phyloP scores from a whole-genome alignment of 2,329 filamentous ascomycete species.

The Drechslerella coelobrocha region DNA sequence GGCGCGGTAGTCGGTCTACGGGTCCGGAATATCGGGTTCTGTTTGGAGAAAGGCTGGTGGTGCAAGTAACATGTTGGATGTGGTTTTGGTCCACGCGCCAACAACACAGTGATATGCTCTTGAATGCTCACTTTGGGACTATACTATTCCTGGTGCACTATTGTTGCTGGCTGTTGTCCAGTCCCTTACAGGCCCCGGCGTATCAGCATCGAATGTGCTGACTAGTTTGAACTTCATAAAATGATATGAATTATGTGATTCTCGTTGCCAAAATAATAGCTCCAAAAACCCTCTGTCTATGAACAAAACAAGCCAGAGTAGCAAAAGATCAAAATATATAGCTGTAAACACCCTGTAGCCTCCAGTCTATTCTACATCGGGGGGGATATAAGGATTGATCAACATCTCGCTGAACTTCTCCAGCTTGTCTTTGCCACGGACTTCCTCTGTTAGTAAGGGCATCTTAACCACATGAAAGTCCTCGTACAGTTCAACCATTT shows the following conservation, averaged over 20 bases:
- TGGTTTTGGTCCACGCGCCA: constrained; percentile 48
- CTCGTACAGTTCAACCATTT: constrained; percentile 97
- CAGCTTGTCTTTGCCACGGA: constrained; percentile 90
- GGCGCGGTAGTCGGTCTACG: neutral
- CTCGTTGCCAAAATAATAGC: too few relatives aligned
- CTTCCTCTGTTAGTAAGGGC: constrained; percentile 93
- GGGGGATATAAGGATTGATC: constrained; percentile 75
- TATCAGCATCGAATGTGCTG: too few relatives aligned
- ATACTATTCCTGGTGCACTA: too few relatives aligned
- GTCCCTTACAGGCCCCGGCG: too few relatives aligned
- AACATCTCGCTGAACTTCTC: constrained; percentile 90
- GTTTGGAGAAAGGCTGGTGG: constrained; percentile 13
- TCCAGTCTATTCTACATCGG: constrained; percentile 57
- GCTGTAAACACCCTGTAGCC: constrained; percentile 57
- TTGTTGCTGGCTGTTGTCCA: too few relatives aligned
- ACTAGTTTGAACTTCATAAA: too few relatives aligned
- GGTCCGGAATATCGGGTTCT: constrained; percentile 7
- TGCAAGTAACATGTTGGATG: constrained; percentile 41
- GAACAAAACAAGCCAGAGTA: neutral
- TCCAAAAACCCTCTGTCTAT: neutral
- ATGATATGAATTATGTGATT: too few relatives aligned
- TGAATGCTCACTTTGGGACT: neutral
- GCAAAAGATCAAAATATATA: constrained; percentile 1
- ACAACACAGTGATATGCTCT: constrained; percentile 27
- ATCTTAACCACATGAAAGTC: constrained; percentile 99